phyloP scores from a whole-genome alignment of 176 grass and related monocot genomes.

The Musa schizocarpa region DNA sequence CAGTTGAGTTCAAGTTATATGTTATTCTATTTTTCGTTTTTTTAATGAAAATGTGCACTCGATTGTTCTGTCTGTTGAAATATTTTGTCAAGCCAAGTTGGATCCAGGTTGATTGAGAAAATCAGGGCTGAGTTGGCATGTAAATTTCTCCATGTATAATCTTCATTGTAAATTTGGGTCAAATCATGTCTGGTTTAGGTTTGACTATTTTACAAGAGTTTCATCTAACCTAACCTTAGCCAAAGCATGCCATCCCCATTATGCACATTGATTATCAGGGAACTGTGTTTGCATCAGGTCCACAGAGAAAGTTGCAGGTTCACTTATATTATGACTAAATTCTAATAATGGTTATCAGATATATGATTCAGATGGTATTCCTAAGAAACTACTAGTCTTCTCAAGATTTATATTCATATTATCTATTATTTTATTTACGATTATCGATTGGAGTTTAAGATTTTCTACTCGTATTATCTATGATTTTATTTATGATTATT shows the following conservation, averaged over 20 bases:
- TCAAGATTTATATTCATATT: too few relatives aligned
- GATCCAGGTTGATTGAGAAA: background rate
- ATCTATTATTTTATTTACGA: too few relatives aligned
- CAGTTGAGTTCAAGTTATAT: too few relatives aligned
- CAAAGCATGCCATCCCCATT: background rate
- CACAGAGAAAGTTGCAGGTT: background rate
- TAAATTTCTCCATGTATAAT: too few relatives aligned
- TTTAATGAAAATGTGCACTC: too few relatives aligned
- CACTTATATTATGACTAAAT: background rate
- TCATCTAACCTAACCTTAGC: background rate
- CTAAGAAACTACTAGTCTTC: too few relatives aligned
- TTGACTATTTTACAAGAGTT: background rate
- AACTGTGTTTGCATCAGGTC: background rate
- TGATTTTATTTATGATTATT: background rate
- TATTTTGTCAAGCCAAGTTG: too few relatives aligned
- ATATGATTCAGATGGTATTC: too few relatives aligned
- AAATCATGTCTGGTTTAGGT: background rate
- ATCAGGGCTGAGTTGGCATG: background rate
- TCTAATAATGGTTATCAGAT: background rate
- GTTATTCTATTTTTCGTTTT: too few relatives aligned
- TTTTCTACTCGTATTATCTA: background rate
- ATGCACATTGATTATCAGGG: background rate
- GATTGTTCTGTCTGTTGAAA: too few relatives aligned
- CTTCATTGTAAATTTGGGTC: too few relatives aligned
- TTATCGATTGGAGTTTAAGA: too few relatives aligned